A percentile compares a stretch with the other conserved stretches of the same genome.
phyloP scores from a whole-genome alignment of 2,329 filamentous ascomycete species.

The Arthrobotrys sphaeroides region DNA sequence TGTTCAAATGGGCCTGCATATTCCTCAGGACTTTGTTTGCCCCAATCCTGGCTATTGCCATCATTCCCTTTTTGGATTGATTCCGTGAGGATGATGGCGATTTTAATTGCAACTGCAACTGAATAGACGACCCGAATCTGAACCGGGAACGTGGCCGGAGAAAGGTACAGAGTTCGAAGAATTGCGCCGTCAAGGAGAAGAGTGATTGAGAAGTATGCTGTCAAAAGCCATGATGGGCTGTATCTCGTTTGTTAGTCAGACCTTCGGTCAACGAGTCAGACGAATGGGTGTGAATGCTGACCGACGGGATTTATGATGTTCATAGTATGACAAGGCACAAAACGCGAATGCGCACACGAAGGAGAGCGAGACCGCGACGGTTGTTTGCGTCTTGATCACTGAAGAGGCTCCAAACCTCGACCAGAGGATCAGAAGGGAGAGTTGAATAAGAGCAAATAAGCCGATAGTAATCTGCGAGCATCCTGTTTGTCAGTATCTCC shows the following conservation, averaged over 20 bases:
- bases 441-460: constrained; percentile 7
- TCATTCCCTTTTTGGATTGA: neutral
- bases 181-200: constrained; percentile 14
- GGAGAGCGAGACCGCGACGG: constrained; percentile 1
- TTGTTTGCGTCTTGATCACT: neutral
- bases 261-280: neutral
- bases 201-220: constrained; percentile 23
- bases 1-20: constrained; percentile 60
- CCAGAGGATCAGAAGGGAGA: constrained; percentile 23
- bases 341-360: constrained; percentile 9
- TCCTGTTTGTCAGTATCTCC: too few species aligned
- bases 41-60: neutral
- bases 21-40: constrained; percentile 60
- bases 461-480: constrained; percentile 3
- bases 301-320: constrained; percentile 30
- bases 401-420: neutral
- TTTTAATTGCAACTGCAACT: constrained; percentile 9
- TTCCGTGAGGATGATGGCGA: constrained; percentile 1
- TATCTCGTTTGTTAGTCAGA: neutral
- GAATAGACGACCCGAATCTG: constrained; percentile 10
- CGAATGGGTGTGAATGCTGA: neutral
- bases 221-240: constrained; percentile 36
- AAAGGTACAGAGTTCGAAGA: constrained; percentile 34
- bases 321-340: neutral
- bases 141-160: constrained; percentile 3